A percentile compares a stretch with the other conserved stretches of the same genome.
Evolutionary conservation across 2,329 filamentous ascomycete genomes (phyloP).

Genomic region (Phaeosphaeriaceae sp.): DNA sequence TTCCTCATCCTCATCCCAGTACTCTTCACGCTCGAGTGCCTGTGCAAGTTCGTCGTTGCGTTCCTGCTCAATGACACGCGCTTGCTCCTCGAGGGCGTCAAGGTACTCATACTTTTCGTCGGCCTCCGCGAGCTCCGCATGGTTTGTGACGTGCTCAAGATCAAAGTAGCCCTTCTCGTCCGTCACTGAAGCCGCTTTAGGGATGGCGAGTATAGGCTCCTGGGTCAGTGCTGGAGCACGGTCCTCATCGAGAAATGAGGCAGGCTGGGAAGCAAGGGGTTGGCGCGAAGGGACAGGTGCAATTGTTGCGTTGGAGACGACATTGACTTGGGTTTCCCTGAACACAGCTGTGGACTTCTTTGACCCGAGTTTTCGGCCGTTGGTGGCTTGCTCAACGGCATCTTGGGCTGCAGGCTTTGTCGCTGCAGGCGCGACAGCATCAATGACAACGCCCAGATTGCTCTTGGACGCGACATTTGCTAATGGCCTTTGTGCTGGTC

Average conservation of each 20-base stretch:
- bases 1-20: constrained; percentile 76
- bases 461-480: constrained; percentile 31
- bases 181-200: constrained; percentile 20
- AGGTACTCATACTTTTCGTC: constrained; percentile 46
- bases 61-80: constrained; percentile 45
- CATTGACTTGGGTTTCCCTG: constrained; percentile 54
- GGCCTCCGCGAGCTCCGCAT: constrained; percentile 27
- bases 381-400: constrained; percentile 42
- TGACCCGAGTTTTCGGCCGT: constrained; percentile 56
- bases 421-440: constrained; percentile 24
- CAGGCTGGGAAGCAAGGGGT: constrained; percentile 27
- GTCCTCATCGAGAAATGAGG: constrained; percentile 32
- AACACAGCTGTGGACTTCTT: constrained; percentile 65
- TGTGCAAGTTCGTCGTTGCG: constrained; percentile 47
- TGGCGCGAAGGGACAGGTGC: constrained; percentile 30
- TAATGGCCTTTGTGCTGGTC: constrained; percentile 70
- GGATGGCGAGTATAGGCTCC: constrained; percentile 24
- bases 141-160: constrained; percentile 11
- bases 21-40: constrained; percentile 68
- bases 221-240: constrained; percentile 26
- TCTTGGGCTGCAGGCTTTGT: constrained; percentile 35
- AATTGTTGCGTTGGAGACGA: constrained; percentile 20
- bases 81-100: constrained; percentile 48
- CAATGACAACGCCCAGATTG: constrained; percentile 22
- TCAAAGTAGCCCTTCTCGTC: constrained; percentile 21